Evolutionary conservation across 768 basidiomycete genomes (phyloP).

Genomic region (Tricholomella constricta): DNA sequence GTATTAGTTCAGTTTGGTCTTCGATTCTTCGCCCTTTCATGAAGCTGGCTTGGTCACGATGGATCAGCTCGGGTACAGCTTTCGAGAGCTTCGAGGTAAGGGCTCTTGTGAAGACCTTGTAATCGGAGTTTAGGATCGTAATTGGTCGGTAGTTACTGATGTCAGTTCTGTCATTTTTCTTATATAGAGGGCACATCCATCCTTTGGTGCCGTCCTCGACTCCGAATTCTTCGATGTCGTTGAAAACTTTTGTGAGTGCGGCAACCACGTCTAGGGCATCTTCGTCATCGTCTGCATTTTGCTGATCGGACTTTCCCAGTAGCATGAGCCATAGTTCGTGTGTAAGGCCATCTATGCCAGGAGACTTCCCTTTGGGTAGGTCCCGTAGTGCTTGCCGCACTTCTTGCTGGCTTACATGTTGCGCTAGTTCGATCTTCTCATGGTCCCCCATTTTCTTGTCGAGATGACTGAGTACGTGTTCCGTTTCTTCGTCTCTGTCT

Average conservation of each 20-base stretch:
- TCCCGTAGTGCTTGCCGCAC: conserved; percentile 12
- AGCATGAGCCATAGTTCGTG: conserved; percentile 25
- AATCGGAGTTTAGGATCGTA: conserved; percentile 33
- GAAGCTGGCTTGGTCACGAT: conserved; percentile 5
- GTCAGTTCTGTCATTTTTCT: conserved; percentile 34
- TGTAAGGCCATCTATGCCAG: conserved; percentile 26
- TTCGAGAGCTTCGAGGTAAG: not conserved
- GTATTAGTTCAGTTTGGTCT: conserved; percentile 32
- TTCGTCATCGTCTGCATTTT: no score
- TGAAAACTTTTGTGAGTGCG: conserved; percentile 1
- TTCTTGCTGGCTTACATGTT: conserved; percentile 17
- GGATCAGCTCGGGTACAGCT: not conserved
- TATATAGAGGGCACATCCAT: conserved; percentile 31
- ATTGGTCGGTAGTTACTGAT: conserved; percentile 41
- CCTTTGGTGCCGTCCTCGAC: not conserved
- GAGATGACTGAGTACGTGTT: not conserved
- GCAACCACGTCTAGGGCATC: not conserved
- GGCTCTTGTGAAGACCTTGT: conserved; percentile 10
- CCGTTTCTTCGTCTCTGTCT: not conserved
- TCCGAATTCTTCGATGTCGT: conserved; percentile 4
- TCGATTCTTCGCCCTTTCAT: conserved; percentile 26
- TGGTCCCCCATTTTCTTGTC: conserved; percentile 1
- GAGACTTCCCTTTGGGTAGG: no score
- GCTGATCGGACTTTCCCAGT: no score
- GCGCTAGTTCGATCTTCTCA: no score